These are phyloP conservation scores for Phaeoacremonium minimum DNA, from an alignment of 2,329 filamentous ascomycete species.

Conservation along the genomic window DNA sequence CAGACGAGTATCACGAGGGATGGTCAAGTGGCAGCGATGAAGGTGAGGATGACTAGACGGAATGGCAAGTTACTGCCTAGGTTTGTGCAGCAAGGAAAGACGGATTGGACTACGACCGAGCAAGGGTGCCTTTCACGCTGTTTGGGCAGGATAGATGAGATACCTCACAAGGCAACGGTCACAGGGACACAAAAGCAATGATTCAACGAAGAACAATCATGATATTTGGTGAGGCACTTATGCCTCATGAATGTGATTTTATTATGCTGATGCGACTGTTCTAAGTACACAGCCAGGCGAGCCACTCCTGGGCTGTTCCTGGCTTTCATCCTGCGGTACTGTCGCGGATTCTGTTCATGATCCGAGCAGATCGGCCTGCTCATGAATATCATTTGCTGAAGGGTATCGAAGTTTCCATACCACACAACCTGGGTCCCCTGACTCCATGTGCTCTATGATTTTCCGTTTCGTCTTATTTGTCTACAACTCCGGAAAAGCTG, in stretches of 20 bases:
- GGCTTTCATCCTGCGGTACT: too few relatives aligned
- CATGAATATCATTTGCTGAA: too few relatives aligned
- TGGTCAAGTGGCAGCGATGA: slow-evolving; percentile 76
- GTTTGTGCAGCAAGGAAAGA: too few relatives aligned
- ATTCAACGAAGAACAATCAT: neutral
- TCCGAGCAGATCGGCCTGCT: too few relatives aligned
- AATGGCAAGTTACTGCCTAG: too few relatives aligned
- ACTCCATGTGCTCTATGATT: neutral
- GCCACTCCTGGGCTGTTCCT: too few relatives aligned
- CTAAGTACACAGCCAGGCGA: slow-evolving; percentile 23
- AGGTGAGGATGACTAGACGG: slow-evolving; percentile 60
- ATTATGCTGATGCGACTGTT: slow-evolving; percentile 26
- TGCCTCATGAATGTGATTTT: slow-evolving; percentile 27
- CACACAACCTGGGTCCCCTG: neutral
- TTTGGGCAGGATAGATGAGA: neutral
- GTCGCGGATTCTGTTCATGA: too few relatives aligned
- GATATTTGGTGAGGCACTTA: slow-evolving; percentile 22
- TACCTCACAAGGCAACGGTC: too few relatives aligned
- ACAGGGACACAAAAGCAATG: too few relatives aligned
- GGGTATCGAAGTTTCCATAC: neutral
- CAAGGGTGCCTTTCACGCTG: neutral
- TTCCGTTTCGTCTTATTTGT: slow-evolving; percentile 1
- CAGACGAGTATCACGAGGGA: slow-evolving; percentile 84
- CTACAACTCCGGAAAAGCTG: neutral
- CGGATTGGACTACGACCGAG: too few relatives aligned